phyloP scores from a whole-genome alignment of 306 rosid genomes.

The Cucurbita argyrosperma region DNA sequence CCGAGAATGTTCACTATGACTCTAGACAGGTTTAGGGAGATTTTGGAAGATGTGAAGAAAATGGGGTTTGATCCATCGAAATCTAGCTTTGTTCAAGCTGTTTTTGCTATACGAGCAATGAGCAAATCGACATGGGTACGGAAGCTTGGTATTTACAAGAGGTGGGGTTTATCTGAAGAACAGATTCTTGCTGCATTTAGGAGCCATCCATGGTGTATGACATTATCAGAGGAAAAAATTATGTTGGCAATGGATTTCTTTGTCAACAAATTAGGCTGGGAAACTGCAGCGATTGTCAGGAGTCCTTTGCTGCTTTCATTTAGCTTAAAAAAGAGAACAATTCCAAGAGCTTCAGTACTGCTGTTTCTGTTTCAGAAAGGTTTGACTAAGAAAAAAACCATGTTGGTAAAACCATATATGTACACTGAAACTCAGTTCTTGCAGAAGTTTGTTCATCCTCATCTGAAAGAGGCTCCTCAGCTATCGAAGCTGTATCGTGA shows the following conservation, averaged over 20 bases:
- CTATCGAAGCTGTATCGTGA: slow-evolving; percentile 11
- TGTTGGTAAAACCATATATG: neutral
- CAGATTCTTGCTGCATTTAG: slow-evolving; percentile 7
- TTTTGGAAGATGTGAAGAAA: slow-evolving; percentile 10
- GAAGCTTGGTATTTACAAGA: slow-evolving; percentile 20
- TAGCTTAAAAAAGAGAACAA: slow-evolving; percentile 18
- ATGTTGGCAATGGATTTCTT: slow-evolving; percentile 15
- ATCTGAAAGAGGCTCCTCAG: slow-evolving; percentile 12
- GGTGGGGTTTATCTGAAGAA: slow-evolving; percentile 35
- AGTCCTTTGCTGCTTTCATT: slow-evolving; percentile 7
- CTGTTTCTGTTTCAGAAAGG: slow-evolving; percentile 16
- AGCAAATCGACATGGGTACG: slow-evolving; percentile 15
- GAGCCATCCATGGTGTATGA: slow-evolving; percentile 25
- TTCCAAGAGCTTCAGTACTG: slow-evolving; percentile 28
- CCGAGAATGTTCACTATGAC: neutral
- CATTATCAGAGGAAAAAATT: slow-evolving; percentile 16
- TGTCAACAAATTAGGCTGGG: slow-evolving; percentile 21
- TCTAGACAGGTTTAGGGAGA: neutral
- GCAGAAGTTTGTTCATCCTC: slow-evolving; percentile 11
- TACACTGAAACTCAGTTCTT: slow-evolving; percentile 1
- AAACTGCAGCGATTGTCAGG: slow-evolving; percentile 14
- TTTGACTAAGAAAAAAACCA: slow-evolving; percentile 7
- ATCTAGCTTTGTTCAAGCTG: slow-evolving; percentile 7
- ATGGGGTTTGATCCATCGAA: slow-evolving; percentile 17
- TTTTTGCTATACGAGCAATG: neutral